Percentiles rank a stretch among this genome's conserved stretches.
Conservation (phyloP, 225 moss, liverwort and hornwort species). For the Takakia lepidozioides region DNA sequence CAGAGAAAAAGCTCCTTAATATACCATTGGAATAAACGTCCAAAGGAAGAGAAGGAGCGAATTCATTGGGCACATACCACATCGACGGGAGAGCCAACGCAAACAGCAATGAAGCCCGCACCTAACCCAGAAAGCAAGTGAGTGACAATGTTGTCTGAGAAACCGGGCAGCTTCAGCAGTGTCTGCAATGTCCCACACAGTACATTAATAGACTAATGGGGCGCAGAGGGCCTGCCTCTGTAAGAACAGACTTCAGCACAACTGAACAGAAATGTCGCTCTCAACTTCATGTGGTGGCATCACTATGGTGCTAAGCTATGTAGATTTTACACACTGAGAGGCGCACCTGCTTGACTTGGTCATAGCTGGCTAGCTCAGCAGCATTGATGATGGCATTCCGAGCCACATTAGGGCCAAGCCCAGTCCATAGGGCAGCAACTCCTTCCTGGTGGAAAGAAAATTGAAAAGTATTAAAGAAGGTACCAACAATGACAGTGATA, state of each 20-base stretch:
- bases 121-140: constrained; percentile 89
- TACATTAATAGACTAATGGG: too few species aligned
- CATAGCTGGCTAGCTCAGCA: constrained; percentile 96
- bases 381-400: constrained; percentile 97
- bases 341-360: constrained; percentile 95
- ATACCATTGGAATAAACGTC: neutral
- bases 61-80: constrained; percentile 51
- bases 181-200: constrained; percentile 60
- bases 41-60: too few species aligned
- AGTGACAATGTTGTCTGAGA: constrained; percentile 83
- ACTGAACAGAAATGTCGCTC: too few species aligned
- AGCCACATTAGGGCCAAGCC: constrained; percentile 94
- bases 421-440: constrained; percentile 83
- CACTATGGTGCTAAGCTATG: neutral
- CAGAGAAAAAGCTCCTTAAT: neutral
- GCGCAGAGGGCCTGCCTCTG: too few species aligned
- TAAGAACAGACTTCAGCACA: too few species aligned
- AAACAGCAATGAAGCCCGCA: constrained; percentile 93
- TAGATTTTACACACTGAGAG: too few species aligned
- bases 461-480: neutral
- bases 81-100: constrained; percentile 95
- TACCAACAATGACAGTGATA: neutral
- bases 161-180: constrained; percentile 88
- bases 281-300: neutral
- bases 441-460: constrained; percentile 62